Evolutionary conservation across 495 filamentous ascomycete genomes (phyloP), one percentile per base, ranked within the genome.

Genomic region (Coniosporium apollinis): DNA sequence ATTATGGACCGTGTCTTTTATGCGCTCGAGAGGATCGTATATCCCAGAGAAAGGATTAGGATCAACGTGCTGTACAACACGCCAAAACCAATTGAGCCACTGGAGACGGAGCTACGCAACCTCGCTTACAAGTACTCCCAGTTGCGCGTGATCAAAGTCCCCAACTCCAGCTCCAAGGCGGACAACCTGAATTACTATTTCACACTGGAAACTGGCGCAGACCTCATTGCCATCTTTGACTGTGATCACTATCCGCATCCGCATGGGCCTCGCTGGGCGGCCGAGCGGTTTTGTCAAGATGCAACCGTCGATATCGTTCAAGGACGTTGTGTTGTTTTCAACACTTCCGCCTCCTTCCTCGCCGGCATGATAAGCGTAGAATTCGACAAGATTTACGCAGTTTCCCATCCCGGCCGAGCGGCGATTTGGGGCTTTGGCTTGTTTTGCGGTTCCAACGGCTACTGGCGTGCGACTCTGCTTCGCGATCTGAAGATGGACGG

Each of bases 331-430:
- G 47, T 61, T 3, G 42, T 61, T 16, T 53, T 55, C 42, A 61
- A 61, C 38, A 26, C 58, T n/a, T 32, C 43, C 2, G 49, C 45
- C 2, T 49, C 41, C 18, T 47, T 56, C 32, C 34, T 53, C 17
- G 44, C 58, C 3, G 41, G 39, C 5, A 55, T 61, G 57, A 56
- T 61, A 14, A 47, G 48, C 2, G 47, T 59, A 9, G 58, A 61
- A 22, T 61, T 61, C 34, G 58, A 61, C 43, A 61, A 61, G 42
- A 61, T 61, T 18, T 61, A 61, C 38, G 58, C 55, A 2, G 51
- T 58, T 4, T 58, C 58, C 4, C 58, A 61, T 42, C 58, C 58
- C 2, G 58, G 58, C 8, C 44, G 58, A 7, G 41, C 54, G 4
- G 38, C 44, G 1, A 49, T 58, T 44, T 59, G 44, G 41, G 47